Conservation (phyloP, 1,284 basidiomycete species). For the Volvariella surrecta region DNA sequence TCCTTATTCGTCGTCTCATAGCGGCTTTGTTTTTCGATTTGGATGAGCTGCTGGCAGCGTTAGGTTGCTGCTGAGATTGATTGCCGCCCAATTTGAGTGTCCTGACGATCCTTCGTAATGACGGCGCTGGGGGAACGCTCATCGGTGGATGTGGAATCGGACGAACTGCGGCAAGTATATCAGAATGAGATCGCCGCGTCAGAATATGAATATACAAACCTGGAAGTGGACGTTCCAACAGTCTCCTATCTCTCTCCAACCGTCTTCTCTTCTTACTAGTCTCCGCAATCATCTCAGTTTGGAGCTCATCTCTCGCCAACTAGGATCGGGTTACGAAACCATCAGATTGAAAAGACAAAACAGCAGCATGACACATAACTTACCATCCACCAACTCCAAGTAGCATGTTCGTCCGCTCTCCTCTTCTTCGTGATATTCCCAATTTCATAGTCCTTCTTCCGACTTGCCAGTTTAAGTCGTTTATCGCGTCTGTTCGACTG, state of each 20-base stretch:
- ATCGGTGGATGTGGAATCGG: constrained; percentile 35
- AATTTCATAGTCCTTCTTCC: constrained; percentile 58
- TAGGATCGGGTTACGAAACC: constrained; percentile 16
- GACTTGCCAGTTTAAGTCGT: constrained; percentile 62
- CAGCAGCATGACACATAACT: constrained; percentile 13
- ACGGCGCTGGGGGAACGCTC: constrained; percentile 31
- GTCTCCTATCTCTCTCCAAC: constrained; percentile 74
- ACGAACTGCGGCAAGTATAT: constrained; percentile 34
- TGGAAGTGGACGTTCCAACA: constrained; percentile 65
- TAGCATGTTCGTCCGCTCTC: constrained; percentile 50
- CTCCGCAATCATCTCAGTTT: constrained; percentile 77
- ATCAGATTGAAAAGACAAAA: not conserved
- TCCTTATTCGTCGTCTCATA: too few species aligned
- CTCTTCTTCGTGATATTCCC: constrained; percentile 47
- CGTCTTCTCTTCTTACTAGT: constrained; percentile 72
- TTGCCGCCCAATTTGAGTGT: constrained; percentile 24
- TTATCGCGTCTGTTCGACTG: constrained; percentile 67
- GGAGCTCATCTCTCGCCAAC: constrained; percentile 65
- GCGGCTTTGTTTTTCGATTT: too few species aligned
- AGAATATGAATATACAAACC: too few species aligned
- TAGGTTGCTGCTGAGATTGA: constrained; percentile 18
- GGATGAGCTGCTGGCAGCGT: constrained; percentile 11
- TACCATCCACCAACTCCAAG: constrained; percentile 78
- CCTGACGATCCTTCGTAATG: constrained; percentile 42
- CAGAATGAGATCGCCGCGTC: too few species aligned